A percentile compares a stretch with the other conserved stretches of the same genome.
Evolutionary conservation across 2,329 filamentous ascomycete species (phyloP).

Genomic region (Magnaporthiopsis rhizophila): DNA sequence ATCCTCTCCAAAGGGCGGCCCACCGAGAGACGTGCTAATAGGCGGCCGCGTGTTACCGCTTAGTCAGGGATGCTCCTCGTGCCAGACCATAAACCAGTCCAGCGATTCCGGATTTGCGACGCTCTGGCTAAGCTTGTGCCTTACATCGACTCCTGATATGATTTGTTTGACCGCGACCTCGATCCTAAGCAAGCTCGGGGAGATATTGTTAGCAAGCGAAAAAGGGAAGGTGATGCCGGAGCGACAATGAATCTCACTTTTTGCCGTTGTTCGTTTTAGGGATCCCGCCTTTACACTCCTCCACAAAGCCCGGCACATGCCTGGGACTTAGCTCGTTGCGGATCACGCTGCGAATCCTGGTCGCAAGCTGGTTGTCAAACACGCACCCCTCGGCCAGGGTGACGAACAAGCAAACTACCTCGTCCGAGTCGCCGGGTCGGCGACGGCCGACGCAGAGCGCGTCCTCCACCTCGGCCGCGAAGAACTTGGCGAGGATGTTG

Average conservation of each 20-base stretch:
- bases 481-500: constrained; percentile 82
- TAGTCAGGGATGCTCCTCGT: constrained; percentile 35
- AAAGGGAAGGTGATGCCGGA: neutral
- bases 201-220: constrained; percentile 5
- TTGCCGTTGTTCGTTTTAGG: constrained; percentile 92
- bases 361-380: constrained; percentile 53
- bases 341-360: constrained; percentile 59
- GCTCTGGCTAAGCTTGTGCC: constrained; percentile 72
- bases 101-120: constrained; percentile 88
- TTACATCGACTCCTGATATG: constrained; percentile 71
- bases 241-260: constrained; percentile 53
- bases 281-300: constrained; percentile 71
- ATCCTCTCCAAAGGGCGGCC: neutral
- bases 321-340: constrained; percentile 74
- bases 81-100: constrained; percentile 82
- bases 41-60: neutral
- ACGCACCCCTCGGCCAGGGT: constrained; percentile 54
- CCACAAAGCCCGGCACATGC: constrained; percentile 79
- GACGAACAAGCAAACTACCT: constrained; percentile 82
- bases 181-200: constrained; percentile 44
- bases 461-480: constrained; percentile 70
- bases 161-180: constrained; percentile 97
- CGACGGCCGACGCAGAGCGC: constrained; percentile 80
- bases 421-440: constrained; percentile 63
- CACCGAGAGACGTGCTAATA: neutral